Evolutionary conservation across 805 yeast species (phyloP).

Genomic region (Wickerhamomyces queroliae): DNA sequence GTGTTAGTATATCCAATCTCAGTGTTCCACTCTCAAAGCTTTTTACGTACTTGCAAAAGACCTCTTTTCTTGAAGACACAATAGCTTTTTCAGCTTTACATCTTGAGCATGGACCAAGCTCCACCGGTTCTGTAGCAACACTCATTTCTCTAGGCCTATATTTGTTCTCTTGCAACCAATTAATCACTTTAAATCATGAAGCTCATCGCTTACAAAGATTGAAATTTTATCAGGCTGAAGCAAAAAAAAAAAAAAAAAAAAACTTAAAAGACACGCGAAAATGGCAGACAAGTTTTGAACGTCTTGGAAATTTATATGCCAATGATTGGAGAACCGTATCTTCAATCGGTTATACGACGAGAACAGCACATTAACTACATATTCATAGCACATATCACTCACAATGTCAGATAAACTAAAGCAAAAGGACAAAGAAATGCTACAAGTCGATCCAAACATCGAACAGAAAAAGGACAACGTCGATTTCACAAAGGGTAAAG

Average conservation of each 20-base stretch:
- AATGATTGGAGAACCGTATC: no score
- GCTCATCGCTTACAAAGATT: not conserved
- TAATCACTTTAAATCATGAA: not conserved
- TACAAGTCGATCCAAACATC: constrained; percentile 17
- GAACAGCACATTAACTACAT: no score
- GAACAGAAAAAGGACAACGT: constrained; percentile 35
- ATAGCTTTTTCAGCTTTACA: constrained; percentile 41
- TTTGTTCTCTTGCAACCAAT: not conserved
- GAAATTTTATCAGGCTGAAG: no score
- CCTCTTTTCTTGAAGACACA: constrained; percentile 53
- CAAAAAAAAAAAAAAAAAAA: not conserved
- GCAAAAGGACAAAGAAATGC: constrained; percentile 16
- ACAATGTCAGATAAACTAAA: constrained; percentile 1
- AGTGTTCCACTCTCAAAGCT: not conserved
- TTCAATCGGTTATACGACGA: no score
- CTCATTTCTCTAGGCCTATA: not conserved
- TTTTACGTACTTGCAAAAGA: constrained; percentile 41
- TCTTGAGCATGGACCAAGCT: constrained; percentile 24
- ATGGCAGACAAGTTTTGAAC: not conserved
- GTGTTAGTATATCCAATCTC: not conserved
- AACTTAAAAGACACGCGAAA: not conserved
- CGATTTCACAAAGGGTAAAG: constrained; percentile 49
- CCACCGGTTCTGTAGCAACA: not conserved
- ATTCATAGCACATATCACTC: no score
- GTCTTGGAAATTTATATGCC: no score